Base-by-base conservation (phyloP, 257 asterid genomes). In the Solanum pimpinellifolium region DNA sequence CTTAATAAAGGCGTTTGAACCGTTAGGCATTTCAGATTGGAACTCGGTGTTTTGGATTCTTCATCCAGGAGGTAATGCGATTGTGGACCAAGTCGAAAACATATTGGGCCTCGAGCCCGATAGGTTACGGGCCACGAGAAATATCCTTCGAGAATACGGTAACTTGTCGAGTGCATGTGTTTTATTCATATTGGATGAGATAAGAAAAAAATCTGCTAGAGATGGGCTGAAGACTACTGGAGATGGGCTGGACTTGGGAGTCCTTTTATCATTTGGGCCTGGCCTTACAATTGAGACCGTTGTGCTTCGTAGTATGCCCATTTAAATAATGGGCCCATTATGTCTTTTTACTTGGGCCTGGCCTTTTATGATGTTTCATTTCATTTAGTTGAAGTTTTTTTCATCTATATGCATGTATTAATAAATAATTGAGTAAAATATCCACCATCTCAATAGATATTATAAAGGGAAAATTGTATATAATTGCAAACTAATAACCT, bases 241-340 rank as follows among this genome's bases (percentile, higher is more conserved):
- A 16, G 83, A 47, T 13, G 83, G 89, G 82, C 89, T 87, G 31
- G 87, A 68, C 3, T 82, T 29, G 27, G 87, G 87, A 23, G 83
- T 82, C 9, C 60, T 87, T 46, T 87, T 87, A 33, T 39, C 35
- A 6, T 87, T 80, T 82, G 89, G 87, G 73, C 83, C 83, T 29
- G 89, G 89, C 4, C 83, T 87, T 31, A 87, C 89, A 1, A 47
- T 87, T 37, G 86, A 87, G 86, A 87, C 75, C 11, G 31, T 87
- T 31, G 89, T 87, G 21, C 87, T 87, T 37, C 83, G 27, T 2
- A 82, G 87, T 35, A 39, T 16, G 44, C 82, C 86, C 73, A 87
- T 80, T 68, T 87, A 70, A 85, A 69, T 46, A 42, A 4, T 68
- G 15, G 84, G 39, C 25, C 9, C 10, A 20, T 11, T 70, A 18